Evolutionary conservation across 495 filamentous ascomycete species (phyloP).

Genomic region (Xylaria scruposa): DNA sequence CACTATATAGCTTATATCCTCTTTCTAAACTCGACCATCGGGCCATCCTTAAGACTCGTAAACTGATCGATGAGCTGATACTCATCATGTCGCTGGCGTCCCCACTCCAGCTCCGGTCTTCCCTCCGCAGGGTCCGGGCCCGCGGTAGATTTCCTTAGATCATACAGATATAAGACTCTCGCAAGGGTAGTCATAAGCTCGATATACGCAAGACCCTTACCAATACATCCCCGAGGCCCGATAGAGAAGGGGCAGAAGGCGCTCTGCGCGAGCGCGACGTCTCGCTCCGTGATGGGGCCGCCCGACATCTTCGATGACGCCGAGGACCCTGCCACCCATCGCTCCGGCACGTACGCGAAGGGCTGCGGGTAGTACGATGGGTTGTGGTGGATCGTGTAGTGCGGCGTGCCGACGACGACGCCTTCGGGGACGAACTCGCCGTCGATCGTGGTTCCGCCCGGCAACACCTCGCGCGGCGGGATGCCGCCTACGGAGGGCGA

Average conservation of each 20-base stretch:
- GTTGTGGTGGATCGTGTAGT: constrained; percentile 65
- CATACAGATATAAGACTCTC: constrained; percentile 55
- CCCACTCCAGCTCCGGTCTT: constrained; percentile 48
- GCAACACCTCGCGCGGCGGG: constrained; percentile 66
- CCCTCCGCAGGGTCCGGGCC: constrained; percentile 55
- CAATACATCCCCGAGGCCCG: constrained; percentile 64
- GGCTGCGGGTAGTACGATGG: constrained; percentile 58
- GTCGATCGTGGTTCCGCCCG: constrained; percentile 65
- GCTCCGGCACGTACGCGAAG: constrained; percentile 59
- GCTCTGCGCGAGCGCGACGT: constrained; percentile 51
- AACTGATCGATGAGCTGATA: constrained; percentile 65
- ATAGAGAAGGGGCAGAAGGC: constrained; percentile 66
- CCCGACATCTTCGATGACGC: constrained; percentile 30
- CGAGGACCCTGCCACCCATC: constrained; percentile 54
- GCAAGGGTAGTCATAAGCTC: constrained; percentile 59
- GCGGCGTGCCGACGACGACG: constrained; percentile 58
- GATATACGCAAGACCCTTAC: constrained; percentile 63
- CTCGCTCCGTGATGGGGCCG: constrained; percentile 37
- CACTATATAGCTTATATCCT: constrained; percentile 25
- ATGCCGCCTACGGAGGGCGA: constrained; percentile 68
- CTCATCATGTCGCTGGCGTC: constrained; percentile 53
- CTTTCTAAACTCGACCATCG: constrained; percentile 61
- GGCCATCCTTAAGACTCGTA: constrained; percentile 64
- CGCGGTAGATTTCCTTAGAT: constrained; percentile 48
- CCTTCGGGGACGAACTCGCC: constrained; percentile 61